Percentiles rank a stretch among this genome's conserved stretches.
Evolutionary conservation across 176 grass and related monocot species (phyloP).

Genomic region (Aegilops tauschii): DNA sequence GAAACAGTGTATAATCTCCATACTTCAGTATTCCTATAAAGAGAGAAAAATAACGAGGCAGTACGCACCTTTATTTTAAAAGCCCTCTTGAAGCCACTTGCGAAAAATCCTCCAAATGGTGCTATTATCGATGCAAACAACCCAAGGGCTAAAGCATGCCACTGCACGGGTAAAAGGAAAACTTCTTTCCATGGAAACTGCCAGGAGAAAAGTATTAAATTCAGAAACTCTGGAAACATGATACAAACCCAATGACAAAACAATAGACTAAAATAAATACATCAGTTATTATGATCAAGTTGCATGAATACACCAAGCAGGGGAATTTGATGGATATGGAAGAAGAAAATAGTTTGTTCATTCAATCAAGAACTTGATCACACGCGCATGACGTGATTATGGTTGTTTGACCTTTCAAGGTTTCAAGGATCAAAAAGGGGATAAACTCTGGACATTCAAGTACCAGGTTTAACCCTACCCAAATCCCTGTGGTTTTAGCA

Average conservation of each 20-base stretch:
- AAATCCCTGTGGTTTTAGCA: not conserved
- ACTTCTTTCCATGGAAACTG: conserved; percentile 93
- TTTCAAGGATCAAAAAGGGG: not conserved
- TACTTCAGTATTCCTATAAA: not conserved
- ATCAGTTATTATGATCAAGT: not conserved
- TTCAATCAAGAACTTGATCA: not conserved
- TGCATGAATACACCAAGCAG: not conserved
- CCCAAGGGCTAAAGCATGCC: conserved; percentile 95
- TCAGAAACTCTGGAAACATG: conserved; percentile 10
- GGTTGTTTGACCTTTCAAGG: not conserved
- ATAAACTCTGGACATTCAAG: not conserved
- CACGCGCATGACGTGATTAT: not conserved
- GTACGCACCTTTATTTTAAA: conserved; percentile 89
- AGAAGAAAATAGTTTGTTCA: not conserved
- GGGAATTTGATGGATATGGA: not conserved
- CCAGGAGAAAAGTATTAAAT: conserved; percentile 30
- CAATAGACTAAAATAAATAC: not conserved
- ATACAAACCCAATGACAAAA: not conserved
- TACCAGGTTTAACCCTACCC: not conserved
- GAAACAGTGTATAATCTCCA: not conserved
- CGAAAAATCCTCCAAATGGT: conserved; percentile 99
- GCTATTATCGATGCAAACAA: conserved; percentile 99
- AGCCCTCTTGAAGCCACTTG: conserved; percentile 95
- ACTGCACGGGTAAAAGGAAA: conserved; percentile 83
- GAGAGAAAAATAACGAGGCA: conserved; percentile 10